Evolutionary conservation across 352 stramenopile species (phyloP).

Genomic region (Globisporangium polare): DNA sequence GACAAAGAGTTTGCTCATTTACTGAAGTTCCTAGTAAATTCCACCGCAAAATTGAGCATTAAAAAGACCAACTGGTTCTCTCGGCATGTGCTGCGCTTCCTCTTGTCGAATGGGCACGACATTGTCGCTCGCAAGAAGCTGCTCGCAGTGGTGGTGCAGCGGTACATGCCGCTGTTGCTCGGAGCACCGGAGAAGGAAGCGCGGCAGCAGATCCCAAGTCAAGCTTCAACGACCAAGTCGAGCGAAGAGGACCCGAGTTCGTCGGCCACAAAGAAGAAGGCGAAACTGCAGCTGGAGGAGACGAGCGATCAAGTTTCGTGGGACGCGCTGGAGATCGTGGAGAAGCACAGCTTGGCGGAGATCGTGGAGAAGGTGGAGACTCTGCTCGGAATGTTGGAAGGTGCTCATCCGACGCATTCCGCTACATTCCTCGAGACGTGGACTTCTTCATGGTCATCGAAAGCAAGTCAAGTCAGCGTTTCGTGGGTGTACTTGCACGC

Average conservation of each 20-base stretch:
- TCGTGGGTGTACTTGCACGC: slow-evolving; percentile 47
- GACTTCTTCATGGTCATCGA: slow-evolving; percentile 38
- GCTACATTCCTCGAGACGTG: slow-evolving; percentile 43
- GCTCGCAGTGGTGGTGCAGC: slow-evolving; percentile 30
- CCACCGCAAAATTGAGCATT: slow-evolving; percentile 41
- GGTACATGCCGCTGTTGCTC: slow-evolving; percentile 51
- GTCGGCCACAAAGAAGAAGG: neutral
- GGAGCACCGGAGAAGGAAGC: slow-evolving; percentile 29
- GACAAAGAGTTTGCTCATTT: slow-evolving; percentile 26
- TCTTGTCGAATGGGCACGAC: slow-evolving; percentile 34
- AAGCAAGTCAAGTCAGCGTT: slow-evolving; percentile 13
- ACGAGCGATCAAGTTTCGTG: slow-evolving; percentile 3
- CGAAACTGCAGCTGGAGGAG: neutral
- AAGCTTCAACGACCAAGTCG: slow-evolving; percentile 14
- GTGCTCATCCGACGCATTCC: slow-evolving; percentile 5
- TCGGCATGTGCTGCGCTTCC: slow-evolving; percentile 54
- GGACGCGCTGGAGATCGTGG: slow-evolving; percentile 11
- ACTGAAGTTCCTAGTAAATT: slow-evolving; percentile 39
- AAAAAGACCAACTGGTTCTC: slow-evolving; percentile 79
- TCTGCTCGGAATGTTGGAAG: slow-evolving; percentile 16
- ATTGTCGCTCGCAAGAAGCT: slow-evolving; percentile 22
- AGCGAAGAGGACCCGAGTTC: neutral
- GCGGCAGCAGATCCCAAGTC: slow-evolving; percentile 14
- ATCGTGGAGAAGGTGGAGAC: slow-evolving; percentile 19
- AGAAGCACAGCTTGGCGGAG: slow-evolving; percentile 21